Evolutionary conservation across 371 early-diverging fungal genomes (phyloP).

Genomic region (Rhizopus microsporus): DNA sequence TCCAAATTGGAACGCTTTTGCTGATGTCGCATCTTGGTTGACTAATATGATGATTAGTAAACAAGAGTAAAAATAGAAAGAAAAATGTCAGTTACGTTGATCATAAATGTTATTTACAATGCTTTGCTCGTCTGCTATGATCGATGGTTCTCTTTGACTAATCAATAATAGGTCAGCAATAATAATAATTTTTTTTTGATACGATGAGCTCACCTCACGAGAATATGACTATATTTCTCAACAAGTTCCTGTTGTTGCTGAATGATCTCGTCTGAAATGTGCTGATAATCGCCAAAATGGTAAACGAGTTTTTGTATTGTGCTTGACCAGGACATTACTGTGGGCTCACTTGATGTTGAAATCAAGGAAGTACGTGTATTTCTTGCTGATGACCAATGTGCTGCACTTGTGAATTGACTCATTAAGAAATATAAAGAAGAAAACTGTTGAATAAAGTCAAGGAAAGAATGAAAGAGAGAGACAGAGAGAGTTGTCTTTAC

Average conservation of each 20-base stretch:
- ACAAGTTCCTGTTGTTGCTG: constrained; percentile 1
- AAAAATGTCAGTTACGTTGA: constrained; percentile 44
- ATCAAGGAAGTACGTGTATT: too few species aligned
- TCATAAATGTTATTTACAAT: constrained; percentile 70
- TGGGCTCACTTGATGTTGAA: too few species aligned
- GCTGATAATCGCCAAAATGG: constrained; percentile 5
- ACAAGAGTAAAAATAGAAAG: not conserved
- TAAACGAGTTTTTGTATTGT: too few species aligned
- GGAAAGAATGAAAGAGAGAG: too few species aligned
- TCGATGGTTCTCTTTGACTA: constrained; percentile 46
- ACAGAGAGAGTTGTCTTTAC: too few species aligned
- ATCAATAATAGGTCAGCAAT: not conserved
- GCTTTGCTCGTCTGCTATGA: constrained; percentile 60
- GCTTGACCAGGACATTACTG: too few species aligned
- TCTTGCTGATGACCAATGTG: too few species aligned
- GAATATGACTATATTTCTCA: constrained; percentile 3
- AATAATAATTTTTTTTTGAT: too few species aligned
- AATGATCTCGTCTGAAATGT: not conserved
- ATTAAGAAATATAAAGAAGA: too few species aligned
- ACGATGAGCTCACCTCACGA: constrained; percentile 5
- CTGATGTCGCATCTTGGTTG: constrained; percentile 47
- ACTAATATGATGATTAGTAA: constrained; percentile 27
- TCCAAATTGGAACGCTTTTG: constrained; percentile 65
- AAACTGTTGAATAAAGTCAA: too few species aligned
- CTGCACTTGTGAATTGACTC: too few species aligned